phyloP scores from a whole-genome alignment of 164 flowering plant species.

The Hamamelis virginiana region DNA sequence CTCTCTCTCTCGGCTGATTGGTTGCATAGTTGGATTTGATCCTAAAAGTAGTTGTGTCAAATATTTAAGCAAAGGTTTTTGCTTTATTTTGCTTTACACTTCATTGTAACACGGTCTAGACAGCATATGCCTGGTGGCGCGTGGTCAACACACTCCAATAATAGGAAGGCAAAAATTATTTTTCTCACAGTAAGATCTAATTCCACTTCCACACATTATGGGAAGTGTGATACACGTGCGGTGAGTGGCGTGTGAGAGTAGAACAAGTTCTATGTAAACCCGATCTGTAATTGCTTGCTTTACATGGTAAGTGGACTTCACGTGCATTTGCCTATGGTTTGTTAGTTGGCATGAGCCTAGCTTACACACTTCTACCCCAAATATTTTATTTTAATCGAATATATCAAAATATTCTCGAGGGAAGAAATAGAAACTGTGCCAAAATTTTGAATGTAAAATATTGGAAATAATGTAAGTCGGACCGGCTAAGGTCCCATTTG shows the following conservation, averaged over 20 bases:
- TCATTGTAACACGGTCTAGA: too few relatives aligned
- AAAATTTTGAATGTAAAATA: too few relatives aligned
- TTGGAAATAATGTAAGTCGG: too few relatives aligned
- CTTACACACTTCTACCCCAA: neutral
- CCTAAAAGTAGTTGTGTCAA: neutral
- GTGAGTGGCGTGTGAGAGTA: neutral
- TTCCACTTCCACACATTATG: too few relatives aligned
- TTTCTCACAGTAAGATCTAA: too few relatives aligned
- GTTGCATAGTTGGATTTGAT: neutral
- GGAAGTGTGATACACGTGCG: neutral
- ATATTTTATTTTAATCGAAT: too few relatives aligned
- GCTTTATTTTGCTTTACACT: neutral
- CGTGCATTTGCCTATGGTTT: slow-evolving; percentile 13
- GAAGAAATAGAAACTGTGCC: too few relatives aligned
- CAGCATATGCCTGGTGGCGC: neutral
- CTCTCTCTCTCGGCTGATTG: too few relatives aligned
- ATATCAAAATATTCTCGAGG: too few relatives aligned
- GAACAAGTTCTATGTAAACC: neutral
- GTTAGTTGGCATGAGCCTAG: neutral
- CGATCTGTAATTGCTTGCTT: slow-evolving; percentile 2
- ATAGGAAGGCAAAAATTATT: too few relatives aligned
- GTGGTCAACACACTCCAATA: neutral
- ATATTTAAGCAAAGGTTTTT: neutral
- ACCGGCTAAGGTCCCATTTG: too few relatives aligned
- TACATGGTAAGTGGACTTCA: slow-evolving; percentile 13